phyloP scores from a whole-genome alignment of 441 rosid species.

The Gossypium trilobum region DNA sequence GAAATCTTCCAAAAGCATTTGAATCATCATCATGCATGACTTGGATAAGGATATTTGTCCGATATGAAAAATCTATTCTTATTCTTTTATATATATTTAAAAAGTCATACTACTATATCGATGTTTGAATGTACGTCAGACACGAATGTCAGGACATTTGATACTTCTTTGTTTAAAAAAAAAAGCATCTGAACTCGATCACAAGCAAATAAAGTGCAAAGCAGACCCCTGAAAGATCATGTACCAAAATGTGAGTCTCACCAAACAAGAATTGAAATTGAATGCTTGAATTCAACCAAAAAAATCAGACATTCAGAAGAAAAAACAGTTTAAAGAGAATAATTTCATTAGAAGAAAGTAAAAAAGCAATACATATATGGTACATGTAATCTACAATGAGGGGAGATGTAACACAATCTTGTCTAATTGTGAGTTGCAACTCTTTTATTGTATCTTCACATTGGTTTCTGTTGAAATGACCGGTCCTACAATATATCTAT shows the following conservation, averaged over 20 bases:
- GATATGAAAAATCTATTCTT: background rate
- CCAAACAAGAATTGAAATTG: background rate
- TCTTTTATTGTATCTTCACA: background rate
- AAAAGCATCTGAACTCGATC: background rate
- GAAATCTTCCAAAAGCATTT: background rate
- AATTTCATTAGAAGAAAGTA: background rate
- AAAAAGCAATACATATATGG: background rate
- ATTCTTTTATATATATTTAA: background rate
- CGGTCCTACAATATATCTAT: constrained; percentile 13
- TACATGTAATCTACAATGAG: background rate
- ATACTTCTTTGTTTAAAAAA: background rate
- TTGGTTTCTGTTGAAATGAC: constrained; percentile 7
- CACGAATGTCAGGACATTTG: background rate
- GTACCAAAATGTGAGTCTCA: background rate
- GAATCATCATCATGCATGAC: background rate
- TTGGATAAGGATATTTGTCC: background rate
- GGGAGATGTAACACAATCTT: background rate
- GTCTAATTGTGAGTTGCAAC: background rate
- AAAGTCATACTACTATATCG: background rate
- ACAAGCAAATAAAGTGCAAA: background rate
- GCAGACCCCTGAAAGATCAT: background rate
- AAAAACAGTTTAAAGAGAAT: background rate
- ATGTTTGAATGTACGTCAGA: background rate
- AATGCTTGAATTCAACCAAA: background rate
- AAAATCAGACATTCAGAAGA: background rate